Percentiles rank a stretch among this genome's conserved stretches.
Conservation (phyloP, 2,329 filamentous ascomycete genomes). For the Ascochyta viciae-villosae region DNA sequence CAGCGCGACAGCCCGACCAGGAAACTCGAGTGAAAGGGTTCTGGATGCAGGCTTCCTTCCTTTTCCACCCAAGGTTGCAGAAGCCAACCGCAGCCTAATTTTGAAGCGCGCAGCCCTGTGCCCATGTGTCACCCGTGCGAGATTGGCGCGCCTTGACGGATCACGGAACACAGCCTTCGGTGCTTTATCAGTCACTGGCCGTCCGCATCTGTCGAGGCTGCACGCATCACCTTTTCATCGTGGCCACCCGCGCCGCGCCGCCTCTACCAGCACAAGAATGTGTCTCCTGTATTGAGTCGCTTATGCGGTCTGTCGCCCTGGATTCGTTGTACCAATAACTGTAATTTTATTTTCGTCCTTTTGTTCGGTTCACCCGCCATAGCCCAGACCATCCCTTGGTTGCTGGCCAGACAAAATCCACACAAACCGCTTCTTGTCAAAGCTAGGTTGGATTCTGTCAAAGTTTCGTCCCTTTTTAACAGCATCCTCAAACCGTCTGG, state of each 20-base stretch:
- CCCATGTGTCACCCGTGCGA: slow-evolving; percentile 26
- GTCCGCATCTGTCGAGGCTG: slow-evolving; percentile 25
- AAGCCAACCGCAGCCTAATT: slow-evolving; percentile 13
- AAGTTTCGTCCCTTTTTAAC: slow-evolving; percentile 17
- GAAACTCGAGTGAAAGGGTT: slow-evolving; percentile 21
- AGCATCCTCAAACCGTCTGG: slow-evolving; percentile 18
- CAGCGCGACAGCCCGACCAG: slow-evolving; percentile 15
- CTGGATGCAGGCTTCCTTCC: slow-evolving; percentile 14
- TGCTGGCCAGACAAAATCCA: slow-evolving; percentile 2
- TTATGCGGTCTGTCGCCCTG: slow-evolving; percentile 10
- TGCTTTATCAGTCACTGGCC: slow-evolving; percentile 27
- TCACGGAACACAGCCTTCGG: slow-evolving; percentile 16
- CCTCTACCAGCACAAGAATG: slow-evolving; percentile 21
- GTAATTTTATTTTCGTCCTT: slow-evolving; percentile 8
- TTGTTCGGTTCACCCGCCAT: slow-evolving; percentile 9
- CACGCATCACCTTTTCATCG: slow-evolving; percentile 22
- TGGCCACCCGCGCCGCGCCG: slow-evolving; percentile 23
- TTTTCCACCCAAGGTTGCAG: slow-evolving; percentile 14
- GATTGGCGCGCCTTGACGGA: slow-evolving; percentile 15
- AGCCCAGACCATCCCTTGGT: slow-evolving; percentile 11
- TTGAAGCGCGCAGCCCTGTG: slow-evolving; percentile 11
- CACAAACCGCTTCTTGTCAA: not conserved
- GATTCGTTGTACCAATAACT: slow-evolving; percentile 16
- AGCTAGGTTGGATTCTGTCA: slow-evolving; percentile 5
- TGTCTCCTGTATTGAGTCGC: slow-evolving; percentile 18